Base-by-base conservation (phyloP, 768 basidiomycete species). In the Psilocybe tampanensis region DNA sequence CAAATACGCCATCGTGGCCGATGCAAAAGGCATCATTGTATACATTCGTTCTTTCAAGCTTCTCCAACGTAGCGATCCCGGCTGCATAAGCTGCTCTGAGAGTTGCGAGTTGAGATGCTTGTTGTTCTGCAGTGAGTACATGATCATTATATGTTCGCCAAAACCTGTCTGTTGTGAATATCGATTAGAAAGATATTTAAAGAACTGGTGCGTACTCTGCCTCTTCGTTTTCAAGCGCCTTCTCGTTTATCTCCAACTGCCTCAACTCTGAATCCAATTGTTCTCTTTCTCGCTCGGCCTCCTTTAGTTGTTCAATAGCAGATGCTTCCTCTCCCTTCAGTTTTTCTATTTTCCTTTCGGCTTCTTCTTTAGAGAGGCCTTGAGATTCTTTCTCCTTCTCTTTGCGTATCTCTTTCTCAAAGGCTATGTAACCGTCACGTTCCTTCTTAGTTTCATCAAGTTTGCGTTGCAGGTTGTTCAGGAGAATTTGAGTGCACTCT, bases 21-120 rank as follows among this genome's bases (percentile, higher is more conserved):
- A 96, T 95, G 66, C 93, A 95, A 68, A 97, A 97, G 0, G 94
- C 92, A 64, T 97, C 94, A 58, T 94, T 94, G 75, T 96, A 96
- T 21, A 97, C 94, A 67, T 97, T 97, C 2, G 94, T 94, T 51
- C 89, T 84, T 67, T 94, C 90, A 11, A 97, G 80, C 70, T 92
- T 90, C 68, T 94, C 92, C 15, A 92, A 79, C 3, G 87, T 88
- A 11, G 81, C 82, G 18, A 88, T 81, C 65, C 92, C 92, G 21
- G 88, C 84, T 19, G 86, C 86, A 63, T 93, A 92, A 7, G 91
- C 89, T 9, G 90, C 86, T 33, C 88, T 80, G 50, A 94, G 73
- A 1, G 89, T 86, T 21, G 88, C 84, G 41, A 90, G 71, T 63
- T 90, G 87, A 17, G 87, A 79, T 23, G 77, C 74, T 66, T 94